Evolutionary conservation across 345 rosid species (phyloP), one percentile per base, ranked within the genome.

Genomic region (Pseudoturritis turrita): DNA sequence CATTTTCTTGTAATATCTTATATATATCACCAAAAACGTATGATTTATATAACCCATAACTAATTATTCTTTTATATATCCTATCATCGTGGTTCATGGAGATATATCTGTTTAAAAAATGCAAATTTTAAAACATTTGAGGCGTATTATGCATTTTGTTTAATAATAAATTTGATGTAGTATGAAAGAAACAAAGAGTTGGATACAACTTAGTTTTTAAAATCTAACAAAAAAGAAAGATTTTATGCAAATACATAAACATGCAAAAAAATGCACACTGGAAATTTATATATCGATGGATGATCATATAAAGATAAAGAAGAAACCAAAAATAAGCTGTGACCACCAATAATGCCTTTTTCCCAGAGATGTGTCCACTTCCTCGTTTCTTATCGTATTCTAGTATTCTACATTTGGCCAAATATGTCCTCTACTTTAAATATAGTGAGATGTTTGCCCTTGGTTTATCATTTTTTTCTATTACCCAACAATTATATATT

Each of bases 361-460:
- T 37, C 50, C 3, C 50, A 25, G 0, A 46, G 49, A 46, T 15
- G 5, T 71, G 68, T 71, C 41, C 23, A 28, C n/a, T 51, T 62
- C 36, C 45, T 14, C 3, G 29, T 51, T 21, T 40, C 39, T 35
- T 45, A 44, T 47, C 29, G 59, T 40, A 12, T 15, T 29, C 36
- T 37, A 15, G 7, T 33, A 13, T 55, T 57, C 74, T 58, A 43
- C 62, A 41, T 53, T 41, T 72, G 56, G 55, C 70, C 56, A 62
- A 72, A 72, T 53, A 53, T 72, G 70, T 50, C 21, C 8, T 29
- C 14, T 55, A 19, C 22, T 68, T 55, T 43, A 18, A n/a, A 10
- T 56, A 19, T 31, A 43, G 4, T 19, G 62, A 68, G 10, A 53
- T 54, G 15, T 13, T 14, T 43, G 33, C 44, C 64, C 57, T 46